Percentiles rank a stretch among this genome's conserved stretches.
phyloP scores from a whole-genome alignment of 768 basidiomycete species.

The Trametes maxima region DNA sequence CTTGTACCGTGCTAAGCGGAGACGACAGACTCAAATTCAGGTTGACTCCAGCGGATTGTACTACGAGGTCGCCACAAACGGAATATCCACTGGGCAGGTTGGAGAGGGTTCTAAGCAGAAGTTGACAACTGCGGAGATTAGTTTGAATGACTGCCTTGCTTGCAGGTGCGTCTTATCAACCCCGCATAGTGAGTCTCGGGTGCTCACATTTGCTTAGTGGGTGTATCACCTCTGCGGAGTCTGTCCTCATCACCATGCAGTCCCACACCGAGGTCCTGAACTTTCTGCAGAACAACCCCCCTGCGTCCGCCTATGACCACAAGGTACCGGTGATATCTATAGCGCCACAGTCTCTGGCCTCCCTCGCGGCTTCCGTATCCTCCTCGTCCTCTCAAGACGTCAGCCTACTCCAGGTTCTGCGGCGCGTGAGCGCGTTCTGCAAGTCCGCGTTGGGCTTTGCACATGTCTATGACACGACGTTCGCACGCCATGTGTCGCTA shows the following conservation, averaged over 20 bases:
- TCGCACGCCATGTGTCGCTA: slow-evolving; percentile 85
- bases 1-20: slow-evolving; percentile 11
- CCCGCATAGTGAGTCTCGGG: neutral
- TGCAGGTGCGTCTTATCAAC: slow-evolving; percentile 71
- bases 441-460: slow-evolving; percentile 67
- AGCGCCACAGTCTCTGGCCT: slow-evolving; percentile 85
- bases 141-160: slow-evolving; percentile 94
- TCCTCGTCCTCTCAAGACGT: slow-evolving; percentile 44
- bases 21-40: slow-evolving; percentile 83
- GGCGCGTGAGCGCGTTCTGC: slow-evolving; percentile 73
- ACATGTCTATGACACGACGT: slow-evolving; percentile 93
- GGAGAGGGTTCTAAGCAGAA: slow-evolving; percentile 47
- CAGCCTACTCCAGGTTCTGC: slow-evolving; percentile 62
- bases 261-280: slow-evolving; percentile 91
- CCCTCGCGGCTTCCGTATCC: slow-evolving; percentile 66
- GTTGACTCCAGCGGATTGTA: slow-evolving; percentile 87
- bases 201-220: slow-evolving; percentile 54
- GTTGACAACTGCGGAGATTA: slow-evolving; percentile 93
- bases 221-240: slow-evolving; percentile 98
- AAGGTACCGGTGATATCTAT: slow-evolving; percentile 80
- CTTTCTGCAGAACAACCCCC: slow-evolving; percentile 64
- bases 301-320: slow-evolving; percentile 39
- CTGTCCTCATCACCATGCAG: slow-evolving; percentile 93
- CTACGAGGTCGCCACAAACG: slow-evolving; percentile 69
- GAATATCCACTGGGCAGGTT: slow-evolving; percentile 19